Conservation (phyloP, 768 basidiomycete species). For the Serpula lacrymans region DNA sequence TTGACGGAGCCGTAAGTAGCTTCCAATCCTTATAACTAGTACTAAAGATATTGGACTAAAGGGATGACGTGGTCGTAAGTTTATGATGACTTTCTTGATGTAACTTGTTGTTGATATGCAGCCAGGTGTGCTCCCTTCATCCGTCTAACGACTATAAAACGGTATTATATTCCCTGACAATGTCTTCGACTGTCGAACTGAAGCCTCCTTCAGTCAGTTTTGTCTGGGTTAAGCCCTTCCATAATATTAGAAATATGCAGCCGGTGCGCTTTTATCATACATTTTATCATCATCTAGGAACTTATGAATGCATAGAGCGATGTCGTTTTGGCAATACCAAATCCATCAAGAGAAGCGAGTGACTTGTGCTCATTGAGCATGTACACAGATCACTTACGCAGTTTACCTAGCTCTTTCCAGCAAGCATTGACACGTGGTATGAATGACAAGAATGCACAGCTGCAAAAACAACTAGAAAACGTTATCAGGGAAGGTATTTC, state of each 20-base stretch:
- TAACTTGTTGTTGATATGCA: slow-evolving; percentile 4
- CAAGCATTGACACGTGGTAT: slow-evolving; percentile 78
- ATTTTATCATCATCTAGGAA: background rate
- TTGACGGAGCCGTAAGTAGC: slow-evolving; percentile 69
- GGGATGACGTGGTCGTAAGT: slow-evolving; percentile 64
- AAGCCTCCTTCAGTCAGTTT: slow-evolving; percentile 61
- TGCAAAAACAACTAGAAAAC: slow-evolving; percentile 83
- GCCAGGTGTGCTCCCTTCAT: slow-evolving; percentile 74
- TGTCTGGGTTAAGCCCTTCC: slow-evolving; percentile 75
- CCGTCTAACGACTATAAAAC: slow-evolving; percentile 93
- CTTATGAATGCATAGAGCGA: slow-evolving; percentile 46
- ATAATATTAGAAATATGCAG: slow-evolving; percentile 79
- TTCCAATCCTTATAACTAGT: background rate
- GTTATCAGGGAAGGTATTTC: slow-evolving; percentile 78
- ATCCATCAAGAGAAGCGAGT: slow-evolving; percentile 78
- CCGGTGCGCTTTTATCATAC: slow-evolving; percentile 41
- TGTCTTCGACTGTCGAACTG: slow-evolving; percentile 6
- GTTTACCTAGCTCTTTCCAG: slow-evolving; percentile 70
- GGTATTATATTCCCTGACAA: slow-evolving; percentile 44
- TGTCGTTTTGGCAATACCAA: slow-evolving; percentile 92
- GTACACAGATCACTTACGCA: slow-evolving; percentile 6
- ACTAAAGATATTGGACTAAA: slow-evolving; percentile 16
- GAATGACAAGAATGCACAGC: slow-evolving; percentile 77
- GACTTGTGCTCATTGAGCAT: background rate
- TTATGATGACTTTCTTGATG: background rate